phyloP scores from a whole-genome alignment of 1,139 yeast species.

The Kluyveromyces marxianus region DNA sequence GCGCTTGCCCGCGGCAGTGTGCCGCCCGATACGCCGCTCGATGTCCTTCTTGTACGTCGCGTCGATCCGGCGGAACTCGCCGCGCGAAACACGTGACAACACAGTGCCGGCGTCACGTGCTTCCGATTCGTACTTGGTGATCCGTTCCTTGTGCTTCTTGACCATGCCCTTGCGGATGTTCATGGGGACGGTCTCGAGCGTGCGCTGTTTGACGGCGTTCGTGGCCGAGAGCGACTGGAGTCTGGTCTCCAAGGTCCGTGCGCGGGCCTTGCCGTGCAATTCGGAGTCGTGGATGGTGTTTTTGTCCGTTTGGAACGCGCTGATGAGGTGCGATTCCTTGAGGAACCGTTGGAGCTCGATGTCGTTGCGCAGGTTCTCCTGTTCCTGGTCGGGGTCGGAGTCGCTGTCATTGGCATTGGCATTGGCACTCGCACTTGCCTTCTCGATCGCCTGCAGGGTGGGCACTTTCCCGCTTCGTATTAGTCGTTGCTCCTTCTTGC shows the following conservation, averaged over 20 bases:
- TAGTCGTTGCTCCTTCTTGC: slow-evolving; percentile 39
- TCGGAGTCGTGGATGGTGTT: slow-evolving; percentile 41
- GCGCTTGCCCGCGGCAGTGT: slow-evolving; percentile 12
- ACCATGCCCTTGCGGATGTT: slow-evolving; percentile 78
- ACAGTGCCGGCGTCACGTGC: slow-evolving; percentile 88
- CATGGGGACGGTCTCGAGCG: slow-evolving; percentile 80
- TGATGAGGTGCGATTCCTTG: slow-evolving; percentile 77
- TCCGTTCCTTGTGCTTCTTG: slow-evolving; percentile 44
- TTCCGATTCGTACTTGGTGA: slow-evolving; percentile 56
- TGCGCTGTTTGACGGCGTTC: slow-evolving; percentile 36
- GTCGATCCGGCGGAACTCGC: slow-evolving; percentile 55
- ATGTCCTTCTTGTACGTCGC: slow-evolving; percentile 36
- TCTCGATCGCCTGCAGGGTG: background rate
- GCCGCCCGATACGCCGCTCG: slow-evolving; percentile 52
- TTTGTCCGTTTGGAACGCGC: slow-evolving; percentile 48
- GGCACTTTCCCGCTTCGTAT: slow-evolving; percentile 34
- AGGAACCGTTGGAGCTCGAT: slow-evolving; percentile 74
- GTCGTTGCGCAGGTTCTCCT: slow-evolving; percentile 64
- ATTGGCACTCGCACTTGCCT: slow-evolving; percentile 12
- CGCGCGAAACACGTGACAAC: slow-evolving; percentile 56
- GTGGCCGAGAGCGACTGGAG: slow-evolving; percentile 47
- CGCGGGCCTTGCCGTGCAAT: slow-evolving; percentile 75
- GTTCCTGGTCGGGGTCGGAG: slow-evolving; percentile 30
- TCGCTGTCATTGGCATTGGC: slow-evolving; percentile 12
- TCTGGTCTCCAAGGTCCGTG: slow-evolving; percentile 64